Base-by-base conservation (phyloP, 331 rosid species). In the Erythrophleum ivorense region DNA sequence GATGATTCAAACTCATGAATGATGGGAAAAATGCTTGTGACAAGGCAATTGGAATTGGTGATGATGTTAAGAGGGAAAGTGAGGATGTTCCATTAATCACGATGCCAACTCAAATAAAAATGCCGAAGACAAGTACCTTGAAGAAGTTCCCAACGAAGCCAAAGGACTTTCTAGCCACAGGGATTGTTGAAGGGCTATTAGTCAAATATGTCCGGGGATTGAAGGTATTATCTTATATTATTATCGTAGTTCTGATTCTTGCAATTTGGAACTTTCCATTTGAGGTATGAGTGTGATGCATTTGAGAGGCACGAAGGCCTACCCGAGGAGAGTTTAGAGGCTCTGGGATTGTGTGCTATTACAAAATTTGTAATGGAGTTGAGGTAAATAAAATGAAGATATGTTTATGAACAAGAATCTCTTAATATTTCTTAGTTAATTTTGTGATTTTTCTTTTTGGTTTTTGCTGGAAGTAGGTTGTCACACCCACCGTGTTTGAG, bases 141-240 rank as follows among this genome's bases (percentile, higher is more conserved):
- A 95, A 87, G 88, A 93, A 80, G 89, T 94, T 90, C 81, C 92
- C 94, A 41, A 1, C 85, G 16, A 94, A 85, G 85, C 84, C 94
- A 53, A 91, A 87, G 84, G 97, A 92, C 46, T 94, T 96, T 86
- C 84, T 96, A 16, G 87, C 87, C 10, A 87, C 94, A 1, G 98
- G 99, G 77, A 81, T 96, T 77, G 84, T 96, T 2, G 99, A 96
- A 80, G 99, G 97, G 18, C 81, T 92, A 84, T 80, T 63, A 1
- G 97, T 96, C 73, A 92, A 54, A 80, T 96, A 96, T 79, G 34
- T 86, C 10, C 88, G 91, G 71, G 94, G 97, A 40, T 6, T 72
- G 40, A 93, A 91, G 99, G 99, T 96, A 91, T 79, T 59, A 10
- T 66, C 52, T 68, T 36, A 2, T 63, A 1, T 65, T 64, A 14